phyloP scores from a whole-genome alignment of 108 stramenopile genomes.

The Bacterosira constricta region DNA sequence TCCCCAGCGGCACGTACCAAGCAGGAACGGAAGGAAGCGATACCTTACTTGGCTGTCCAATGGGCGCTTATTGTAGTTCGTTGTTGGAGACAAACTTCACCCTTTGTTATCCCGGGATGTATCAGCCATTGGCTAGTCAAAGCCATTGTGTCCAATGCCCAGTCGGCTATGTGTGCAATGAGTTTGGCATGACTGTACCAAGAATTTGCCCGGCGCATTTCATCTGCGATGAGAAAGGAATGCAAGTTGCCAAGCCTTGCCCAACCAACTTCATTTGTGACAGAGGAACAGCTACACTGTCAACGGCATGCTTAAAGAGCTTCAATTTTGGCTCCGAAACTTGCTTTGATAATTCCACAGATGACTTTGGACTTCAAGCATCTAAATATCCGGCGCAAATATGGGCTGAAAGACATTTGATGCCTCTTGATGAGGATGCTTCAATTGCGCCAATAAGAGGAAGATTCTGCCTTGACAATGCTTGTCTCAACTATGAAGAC shows the following conservation, averaged over 20 bases:
- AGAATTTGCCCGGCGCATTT: slow-evolving; percentile 58
- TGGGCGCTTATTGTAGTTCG: slow-evolving; percentile 52
- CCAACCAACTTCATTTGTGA: slow-evolving; percentile 73
- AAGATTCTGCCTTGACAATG: slow-evolving; percentile 39
- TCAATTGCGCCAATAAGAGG: slow-evolving; percentile 63
- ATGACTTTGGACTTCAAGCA: slow-evolving; percentile 53
- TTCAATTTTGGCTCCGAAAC: slow-evolving; percentile 14
- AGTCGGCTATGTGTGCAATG: slow-evolving; percentile 79
- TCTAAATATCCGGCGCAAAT: slow-evolving; percentile 35
- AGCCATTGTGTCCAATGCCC: slow-evolving; percentile 65
- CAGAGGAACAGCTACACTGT: slow-evolving; percentile 50
- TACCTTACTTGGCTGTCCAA: slow-evolving; percentile 44
- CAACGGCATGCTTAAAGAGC: slow-evolving; percentile 31
- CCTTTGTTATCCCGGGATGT: slow-evolving; percentile 73
- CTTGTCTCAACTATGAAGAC: slow-evolving; percentile 69
- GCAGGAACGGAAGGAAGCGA: slow-evolving; percentile 57
- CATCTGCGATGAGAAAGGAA: slow-evolving; percentile 71
- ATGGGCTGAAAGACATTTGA: slow-evolving; percentile 48
- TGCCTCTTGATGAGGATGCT: slow-evolving; percentile 43
- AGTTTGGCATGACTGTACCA: slow-evolving; percentile 65
- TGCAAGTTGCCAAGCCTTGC: slow-evolving; percentile 55
- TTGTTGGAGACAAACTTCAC: slow-evolving; percentile 57
- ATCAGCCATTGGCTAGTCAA: slow-evolving; percentile 67
- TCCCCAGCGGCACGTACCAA: slow-evolving; percentile 27
- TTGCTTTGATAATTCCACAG: slow-evolving; percentile 83